These are phyloP conservation scores for Termitomyces sp. DNA, from an alignment of 768 basidiomycete species.

Conservation along the genomic window DNA sequence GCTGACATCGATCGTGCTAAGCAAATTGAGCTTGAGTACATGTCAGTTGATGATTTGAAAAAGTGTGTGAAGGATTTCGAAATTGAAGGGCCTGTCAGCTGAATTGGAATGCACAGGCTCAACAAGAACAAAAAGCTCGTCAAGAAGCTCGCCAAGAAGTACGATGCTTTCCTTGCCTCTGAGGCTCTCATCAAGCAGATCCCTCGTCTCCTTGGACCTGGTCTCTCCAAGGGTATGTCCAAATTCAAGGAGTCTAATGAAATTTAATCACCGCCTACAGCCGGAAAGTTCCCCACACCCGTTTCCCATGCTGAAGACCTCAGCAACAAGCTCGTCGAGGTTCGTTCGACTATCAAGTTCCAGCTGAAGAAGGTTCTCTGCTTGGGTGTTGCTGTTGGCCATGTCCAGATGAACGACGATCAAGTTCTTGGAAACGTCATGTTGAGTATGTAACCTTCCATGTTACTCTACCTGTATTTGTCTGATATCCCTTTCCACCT, in stretches of 20 bases:
- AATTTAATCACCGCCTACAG: slow-evolving; percentile 29
- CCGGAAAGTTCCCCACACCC: slow-evolving; percentile 99
- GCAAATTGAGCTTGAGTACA: slow-evolving; percentile 96
- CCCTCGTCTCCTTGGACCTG: slow-evolving; percentile 97
- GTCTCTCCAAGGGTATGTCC: slow-evolving; percentile 91
- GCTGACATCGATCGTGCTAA: slow-evolving; percentile 98
- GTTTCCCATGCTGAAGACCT: slow-evolving; percentile 91
- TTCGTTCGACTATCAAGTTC: slow-evolving; percentile 99
- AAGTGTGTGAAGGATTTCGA: slow-evolving; percentile 52
- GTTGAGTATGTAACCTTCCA: slow-evolving; percentile 58
- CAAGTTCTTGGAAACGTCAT: slow-evolving; percentile 97
- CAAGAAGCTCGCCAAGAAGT: slow-evolving; percentile 99
- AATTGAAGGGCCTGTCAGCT: neutral
- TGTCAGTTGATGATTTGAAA: slow-evolving; percentile 99
- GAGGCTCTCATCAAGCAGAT: slow-evolving; percentile 99
- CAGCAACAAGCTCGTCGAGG: slow-evolving; percentile 84
- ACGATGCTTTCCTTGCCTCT: slow-evolving; percentile 97
- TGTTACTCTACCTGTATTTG: neutral
- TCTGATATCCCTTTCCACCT: neutral
- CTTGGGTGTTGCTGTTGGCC: slow-evolving; percentile 97
- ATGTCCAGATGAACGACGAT: slow-evolving; percentile 96
- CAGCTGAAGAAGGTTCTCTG: slow-evolving; percentile 99
- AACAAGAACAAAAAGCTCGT: slow-evolving; percentile 99
- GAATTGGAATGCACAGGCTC: slow-evolving; percentile 43
- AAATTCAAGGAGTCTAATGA: neutral